A percentile compares a stretch with the other conserved stretches of the same genome.
These are phyloP conservation scores for Chlorella sp. DNA, from an alignment of 139 green algal genomes.

Conservation along the genomic window DNA sequence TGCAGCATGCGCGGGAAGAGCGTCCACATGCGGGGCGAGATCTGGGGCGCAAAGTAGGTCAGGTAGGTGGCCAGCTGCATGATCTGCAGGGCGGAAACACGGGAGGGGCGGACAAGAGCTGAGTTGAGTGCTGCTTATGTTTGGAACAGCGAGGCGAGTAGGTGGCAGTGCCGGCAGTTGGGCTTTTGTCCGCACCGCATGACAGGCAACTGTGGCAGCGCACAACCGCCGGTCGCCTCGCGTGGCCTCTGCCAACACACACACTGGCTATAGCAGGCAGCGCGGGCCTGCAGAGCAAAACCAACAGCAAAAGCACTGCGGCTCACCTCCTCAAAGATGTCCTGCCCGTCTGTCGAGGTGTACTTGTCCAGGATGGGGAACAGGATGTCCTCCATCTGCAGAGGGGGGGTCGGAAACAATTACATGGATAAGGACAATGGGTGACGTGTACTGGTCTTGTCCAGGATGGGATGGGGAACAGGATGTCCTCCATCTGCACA, in stretches of 20 bases:
- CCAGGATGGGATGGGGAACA: background rate
- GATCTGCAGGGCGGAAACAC: conserved; percentile 71
- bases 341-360: conserved; percentile 70
- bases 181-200: too few species aligned
- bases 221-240: too few species aligned
- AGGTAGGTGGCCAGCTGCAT: conserved; percentile 79
- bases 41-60: conserved; percentile 85
- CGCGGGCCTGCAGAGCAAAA: too few species aligned
- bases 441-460: background rate
- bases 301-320: background rate
- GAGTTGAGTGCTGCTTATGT: too few species aligned
- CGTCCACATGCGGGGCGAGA: conserved; percentile 85
- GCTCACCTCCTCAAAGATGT: conserved; percentile 90
- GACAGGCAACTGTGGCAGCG: too few species aligned
- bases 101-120: background rate
- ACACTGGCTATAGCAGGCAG: too few species aligned
- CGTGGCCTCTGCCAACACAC: too few species aligned
- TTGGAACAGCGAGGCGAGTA: too few species aligned
- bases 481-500: too few species aligned
- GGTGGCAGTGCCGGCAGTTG: too few species aligned
- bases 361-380: conserved; percentile 89
- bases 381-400: conserved; percentile 83
- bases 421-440: too few species aligned
- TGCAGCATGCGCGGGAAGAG: conserved; percentile 88
- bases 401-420: background rate